Evolutionary conservation across 2,329 filamentous ascomycete species (phyloP), one percentile per base, ranked within the genome.

Genomic region (Penicillium griseofulvum): DNA sequence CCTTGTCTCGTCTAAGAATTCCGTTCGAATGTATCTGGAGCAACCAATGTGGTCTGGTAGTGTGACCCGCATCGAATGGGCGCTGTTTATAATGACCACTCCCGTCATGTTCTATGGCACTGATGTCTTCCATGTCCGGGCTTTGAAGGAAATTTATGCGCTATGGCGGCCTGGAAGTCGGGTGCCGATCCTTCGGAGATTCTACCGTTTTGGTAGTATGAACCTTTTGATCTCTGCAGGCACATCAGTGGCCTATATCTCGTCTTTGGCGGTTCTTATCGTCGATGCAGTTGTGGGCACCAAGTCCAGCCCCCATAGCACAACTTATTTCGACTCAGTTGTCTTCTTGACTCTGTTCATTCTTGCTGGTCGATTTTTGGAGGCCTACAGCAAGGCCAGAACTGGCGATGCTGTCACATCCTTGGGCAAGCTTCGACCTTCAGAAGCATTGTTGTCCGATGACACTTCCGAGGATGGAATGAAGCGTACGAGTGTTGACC

Each of bases 171-270:
- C 78, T 2, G 83, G 85, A 28, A 96, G 90, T 68, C 84, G 82
- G 36, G 87, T 87, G 1, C 89, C 90, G 0, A 70, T 95, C 4
- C 65, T 89, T 16, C 83, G 87, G 63, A 81, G 92, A 14, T 92
- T 97, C 67, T 91, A 91, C 71, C 86, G 89, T n/a, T 97, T 97
- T 67, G 92, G 92, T 9, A 96, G 91, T 76, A 97, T 97, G 92
- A 96, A 96, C 69, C 88, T 95, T 77, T 82, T 97, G 56, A 92
- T 97, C 74, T 94, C 89, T 8, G 81, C 96, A 2, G 92, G 91
- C 6, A 96, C 92, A 0, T 88, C 85, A 2, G 90, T 97, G 57
- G 92, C 92, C 1, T 96, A 96, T 70, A 78, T 95, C 58, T 87
- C 90, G 0, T 96, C 91, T 0, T 76, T 96, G 24, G 87, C 85